These are phyloP conservation scores for Vaccinium corymbosum DNA, from an alignment of 148 eudicot genomes.

Conservation along the genomic window DNA sequence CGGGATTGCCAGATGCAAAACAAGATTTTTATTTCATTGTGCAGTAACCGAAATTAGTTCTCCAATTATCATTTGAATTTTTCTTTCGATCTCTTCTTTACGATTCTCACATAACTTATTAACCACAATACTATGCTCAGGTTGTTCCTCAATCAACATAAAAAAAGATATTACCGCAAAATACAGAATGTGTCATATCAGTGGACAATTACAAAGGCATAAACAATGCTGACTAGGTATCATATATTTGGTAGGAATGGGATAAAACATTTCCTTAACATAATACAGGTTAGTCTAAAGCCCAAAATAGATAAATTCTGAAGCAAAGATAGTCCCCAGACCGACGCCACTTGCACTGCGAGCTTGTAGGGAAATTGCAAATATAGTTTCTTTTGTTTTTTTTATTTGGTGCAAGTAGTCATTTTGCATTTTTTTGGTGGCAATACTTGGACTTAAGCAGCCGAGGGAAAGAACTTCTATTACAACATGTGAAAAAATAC, in stretches of 20 bases:
- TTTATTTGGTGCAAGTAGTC: background rate
- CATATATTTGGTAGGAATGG: background rate
- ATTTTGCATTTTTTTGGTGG: slow-evolving; percentile 3
- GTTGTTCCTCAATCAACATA: background rate
- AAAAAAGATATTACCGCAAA: background rate
- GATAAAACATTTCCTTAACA: background rate
- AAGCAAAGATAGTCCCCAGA: background rate
- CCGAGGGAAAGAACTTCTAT: background rate
- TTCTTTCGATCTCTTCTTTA: background rate
- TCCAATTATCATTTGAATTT: background rate
- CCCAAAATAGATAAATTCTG: background rate
- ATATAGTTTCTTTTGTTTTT: background rate
- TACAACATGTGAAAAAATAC: background rate
- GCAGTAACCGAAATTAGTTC: background rate
- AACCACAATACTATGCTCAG: background rate
- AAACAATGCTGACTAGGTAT: background rate
- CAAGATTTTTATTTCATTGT: background rate
- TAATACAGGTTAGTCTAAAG: background rate
- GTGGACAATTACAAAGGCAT: no score
- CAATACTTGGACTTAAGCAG: background rate
- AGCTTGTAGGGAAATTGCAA: background rate
- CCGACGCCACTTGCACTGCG: background rate
- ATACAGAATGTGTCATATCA: background rate
- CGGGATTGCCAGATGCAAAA: background rate
- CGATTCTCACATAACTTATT: background rate